A percentile compares a stretch with the other conserved stretches of the same genome.
phyloP scores from a whole-genome alignment of 2,329 filamentous ascomycete genomes.

The Pseudogymnoascus sp. region DNA sequence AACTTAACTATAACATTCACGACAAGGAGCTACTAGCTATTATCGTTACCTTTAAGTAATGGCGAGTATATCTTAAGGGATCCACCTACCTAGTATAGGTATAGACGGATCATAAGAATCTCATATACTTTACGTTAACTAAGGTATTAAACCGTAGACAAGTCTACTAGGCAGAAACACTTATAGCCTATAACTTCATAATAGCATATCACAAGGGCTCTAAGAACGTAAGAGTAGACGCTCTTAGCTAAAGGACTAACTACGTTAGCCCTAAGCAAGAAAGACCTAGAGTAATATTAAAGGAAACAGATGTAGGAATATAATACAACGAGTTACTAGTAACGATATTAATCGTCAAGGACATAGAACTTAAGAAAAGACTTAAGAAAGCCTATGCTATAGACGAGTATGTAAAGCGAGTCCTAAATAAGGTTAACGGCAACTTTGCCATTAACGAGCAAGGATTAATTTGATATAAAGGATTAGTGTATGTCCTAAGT shows the following conservation, averaged over 20 bases:
- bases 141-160: constrained; percentile 18
- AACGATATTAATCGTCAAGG: not conserved
- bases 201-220: constrained; percentile 14
- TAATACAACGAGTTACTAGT: not conserved
- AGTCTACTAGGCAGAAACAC: constrained; percentile 19
- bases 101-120: constrained; percentile 22
- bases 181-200: constrained; percentile 19
- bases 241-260: not conserved
- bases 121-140: constrained; percentile 21
- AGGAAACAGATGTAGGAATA: not conserved
- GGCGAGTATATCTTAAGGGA: constrained; percentile 17
- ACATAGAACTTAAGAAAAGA: not conserved
- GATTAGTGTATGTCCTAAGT: not conserved
- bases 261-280: not conserved
- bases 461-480: not conserved
- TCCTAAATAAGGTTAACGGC: not conserved
- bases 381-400: not conserved
- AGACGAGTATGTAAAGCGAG: not conserved
- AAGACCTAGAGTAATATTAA: not conserved
- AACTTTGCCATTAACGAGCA: not conserved
- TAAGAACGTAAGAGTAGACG: not conserved
- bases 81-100: constrained; percentile 13
- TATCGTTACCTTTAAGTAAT: constrained; percentile 21
- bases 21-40: constrained; percentile 31
- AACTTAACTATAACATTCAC: constrained; percentile 28